Conservation (phyloP, 192 early-diverging fungal species). For the Haplosporangium gracile region DNA sequence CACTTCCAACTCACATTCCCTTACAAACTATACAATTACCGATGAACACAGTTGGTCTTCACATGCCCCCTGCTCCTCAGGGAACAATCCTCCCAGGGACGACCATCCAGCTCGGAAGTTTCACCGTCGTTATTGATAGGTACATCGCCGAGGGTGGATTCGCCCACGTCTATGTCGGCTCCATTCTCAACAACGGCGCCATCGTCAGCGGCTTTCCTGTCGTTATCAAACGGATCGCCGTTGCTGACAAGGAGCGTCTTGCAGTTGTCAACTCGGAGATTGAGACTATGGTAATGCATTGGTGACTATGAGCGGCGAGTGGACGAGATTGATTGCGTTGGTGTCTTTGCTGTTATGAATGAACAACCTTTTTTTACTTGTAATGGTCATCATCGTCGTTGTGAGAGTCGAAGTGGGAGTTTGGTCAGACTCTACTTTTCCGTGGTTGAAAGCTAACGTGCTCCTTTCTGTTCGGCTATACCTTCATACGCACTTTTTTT, state of each 20-base stretch:
- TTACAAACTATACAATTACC: background rate
- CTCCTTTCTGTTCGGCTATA: background rate
- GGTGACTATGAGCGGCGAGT: too few relatives aligned
- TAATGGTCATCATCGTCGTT: background rate
- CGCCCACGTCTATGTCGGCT: conserved; percentile 91
- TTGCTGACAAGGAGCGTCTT: conserved; percentile 75
- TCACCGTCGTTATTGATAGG: conserved; percentile 75
- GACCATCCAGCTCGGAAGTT: conserved; percentile 65
- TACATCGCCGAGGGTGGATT: conserved; percentile 91
- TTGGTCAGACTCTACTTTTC: background rate
- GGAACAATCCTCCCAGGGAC: conserved; percentile 78
- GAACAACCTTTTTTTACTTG: too few relatives aligned
- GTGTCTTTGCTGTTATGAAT: too few relatives aligned
- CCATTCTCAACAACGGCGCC: conserved; percentile 56
- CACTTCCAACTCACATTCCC: conserved; percentile 2
- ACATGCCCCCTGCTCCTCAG: conserved; percentile 45
- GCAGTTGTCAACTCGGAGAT: conserved; percentile 80
- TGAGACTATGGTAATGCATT: conserved; percentile 74
- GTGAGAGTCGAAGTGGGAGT: background rate
- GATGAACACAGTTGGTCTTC: conserved; percentile 43
- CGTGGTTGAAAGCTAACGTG: background rate
- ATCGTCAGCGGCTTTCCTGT: conserved; percentile 57
- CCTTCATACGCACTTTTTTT: background rate
- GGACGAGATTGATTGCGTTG: too few relatives aligned
- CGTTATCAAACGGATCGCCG: conserved; percentile 87